Conservation (phyloP, 1,139 yeast species). For the Martiniozyma asiatica region DNA sequence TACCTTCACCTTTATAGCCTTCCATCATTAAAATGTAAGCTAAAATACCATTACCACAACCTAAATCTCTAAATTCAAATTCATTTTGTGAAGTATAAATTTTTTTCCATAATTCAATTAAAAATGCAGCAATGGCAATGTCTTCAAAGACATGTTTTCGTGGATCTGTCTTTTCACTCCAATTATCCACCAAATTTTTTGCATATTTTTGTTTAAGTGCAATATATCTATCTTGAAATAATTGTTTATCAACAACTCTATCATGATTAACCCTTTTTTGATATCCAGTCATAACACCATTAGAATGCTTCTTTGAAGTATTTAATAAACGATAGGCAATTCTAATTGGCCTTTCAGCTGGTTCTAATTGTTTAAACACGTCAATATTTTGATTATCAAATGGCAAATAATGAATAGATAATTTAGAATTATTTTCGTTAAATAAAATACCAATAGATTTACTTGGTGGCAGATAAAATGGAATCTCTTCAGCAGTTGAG, state of each 20-base stretch:
- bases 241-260: slow-evolving; percentile 66
- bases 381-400: slow-evolving; percentile 28
- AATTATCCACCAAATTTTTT: slow-evolving; percentile 57
- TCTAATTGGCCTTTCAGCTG: slow-evolving; percentile 55
- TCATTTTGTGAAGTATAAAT: slow-evolving; percentile 36
- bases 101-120: slow-evolving; percentile 75
- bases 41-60: slow-evolving; percentile 90
- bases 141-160: slow-evolving; percentile 95
- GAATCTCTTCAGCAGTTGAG: slow-evolving; percentile 46
- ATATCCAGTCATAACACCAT: slow-evolving; percentile 75
- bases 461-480: slow-evolving; percentile 81
- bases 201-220: slow-evolving; percentile 76
- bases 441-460: slow-evolving; percentile 67
- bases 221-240: slow-evolving; percentile 76
- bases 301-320: slow-evolving; percentile 74
- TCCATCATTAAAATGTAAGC: slow-evolving; percentile 67
- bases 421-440: slow-evolving; percentile 24
- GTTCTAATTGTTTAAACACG: slow-evolving; percentile 27
- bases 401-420: slow-evolving; percentile 78
- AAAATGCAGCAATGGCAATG: slow-evolving; percentile 87
- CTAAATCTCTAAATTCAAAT: slow-evolving; percentile 76
- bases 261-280: slow-evolving; percentile 85
- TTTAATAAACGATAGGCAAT: slow-evolving; percentile 71
- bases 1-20: slow-evolving; percentile 74
- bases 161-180: slow-evolving; percentile 94